Percentiles rank a stretch among this genome's conserved stretches.
Evolutionary conservation across 163 green algal species (phyloP).

Genomic region (Scenedesmus sp.): DNA sequence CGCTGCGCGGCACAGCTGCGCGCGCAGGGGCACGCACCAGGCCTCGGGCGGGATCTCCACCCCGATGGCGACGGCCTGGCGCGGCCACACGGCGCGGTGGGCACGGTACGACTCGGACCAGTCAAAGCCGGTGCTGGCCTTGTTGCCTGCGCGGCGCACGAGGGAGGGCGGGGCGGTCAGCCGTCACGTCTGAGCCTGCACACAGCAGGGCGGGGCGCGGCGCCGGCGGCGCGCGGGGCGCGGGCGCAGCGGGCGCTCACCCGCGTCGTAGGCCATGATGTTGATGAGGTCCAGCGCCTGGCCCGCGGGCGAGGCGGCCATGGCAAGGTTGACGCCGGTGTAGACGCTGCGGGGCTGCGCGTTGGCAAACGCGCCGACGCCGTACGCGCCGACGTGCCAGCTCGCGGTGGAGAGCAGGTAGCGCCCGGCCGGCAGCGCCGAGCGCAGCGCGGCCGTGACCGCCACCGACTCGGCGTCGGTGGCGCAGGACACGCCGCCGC

Average conservation of each 20-base stretch:
- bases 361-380: slow-evolving; percentile 26
- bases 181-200: too few species aligned
- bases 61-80: slow-evolving; percentile 23
- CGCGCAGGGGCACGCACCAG: background rate
- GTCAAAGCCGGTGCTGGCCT: slow-evolving; percentile 31
- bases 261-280: slow-evolving; percentile 42
- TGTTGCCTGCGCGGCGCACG: too few species aligned
- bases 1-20: too few species aligned
- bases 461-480: slow-evolving; percentile 3
- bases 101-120: slow-evolving; percentile 15
- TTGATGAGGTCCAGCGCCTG: slow-evolving; percentile 38
- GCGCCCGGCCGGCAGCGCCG: background rate
- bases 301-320: slow-evolving; percentile 25
- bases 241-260: too few species aligned
- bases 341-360: slow-evolving; percentile 6
- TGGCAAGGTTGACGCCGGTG: slow-evolving; percentile 37
- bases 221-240: too few species aligned
- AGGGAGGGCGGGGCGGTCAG: too few species aligned
- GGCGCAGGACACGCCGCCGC: slow-evolving; percentile 4
- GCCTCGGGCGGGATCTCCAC: slow-evolving; percentile 30
- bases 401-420: slow-evolving; percentile 30
- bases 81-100: slow-evolving; percentile 21
- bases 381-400: slow-evolving; percentile 34
- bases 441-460: slow-evolving; percentile 17
- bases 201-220: too few species aligned